A percentile compares a stretch with the other conserved stretches of the same genome.
phyloP scores from a whole-genome alignment of 2,329 filamentous ascomycete species.

The Magnaporthiopsis rhizophila region DNA sequence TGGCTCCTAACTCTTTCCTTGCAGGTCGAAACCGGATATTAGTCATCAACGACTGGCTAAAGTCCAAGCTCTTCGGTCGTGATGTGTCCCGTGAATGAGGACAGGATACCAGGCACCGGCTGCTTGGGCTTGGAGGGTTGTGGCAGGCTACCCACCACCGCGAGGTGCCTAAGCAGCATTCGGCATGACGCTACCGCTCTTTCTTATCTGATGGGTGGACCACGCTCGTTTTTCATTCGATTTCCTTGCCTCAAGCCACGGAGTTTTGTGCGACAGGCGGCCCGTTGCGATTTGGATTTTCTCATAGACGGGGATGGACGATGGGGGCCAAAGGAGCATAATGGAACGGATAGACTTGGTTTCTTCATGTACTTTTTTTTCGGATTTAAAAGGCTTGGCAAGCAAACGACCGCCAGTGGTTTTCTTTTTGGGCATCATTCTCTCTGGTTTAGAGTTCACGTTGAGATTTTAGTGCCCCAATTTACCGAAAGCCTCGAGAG shows the following conservation, averaged over 20 bases:
- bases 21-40: constrained; percentile 87
- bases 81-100: constrained; percentile 78
- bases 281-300: background rate
- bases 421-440: background rate
- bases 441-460: background rate
- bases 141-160: too few species aligned
- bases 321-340: background rate
- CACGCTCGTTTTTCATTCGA: background rate
- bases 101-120: too few species aligned
- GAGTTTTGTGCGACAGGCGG: background rate
- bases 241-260: background rate
- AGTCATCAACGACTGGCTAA: constrained; percentile 90
- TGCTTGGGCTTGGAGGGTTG: too few species aligned
- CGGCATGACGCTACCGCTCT: too few species aligned
- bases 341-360: background rate
- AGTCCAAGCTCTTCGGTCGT: constrained; percentile 93
- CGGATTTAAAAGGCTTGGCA: background rate
- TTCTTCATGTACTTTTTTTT: background rate
- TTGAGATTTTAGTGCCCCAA: background rate
- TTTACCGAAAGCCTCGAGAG: background rate
- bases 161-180: too few species aligned
- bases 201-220: too few species aligned
- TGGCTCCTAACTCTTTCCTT: constrained; percentile 15
- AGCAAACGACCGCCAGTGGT: background rate
- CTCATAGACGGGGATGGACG: background rate